Evolutionary conservation across 1,284 basidiomycete genomes (phyloP), one percentile per base, ranked within the genome.

Genomic region (Waitea zeae): DNA sequence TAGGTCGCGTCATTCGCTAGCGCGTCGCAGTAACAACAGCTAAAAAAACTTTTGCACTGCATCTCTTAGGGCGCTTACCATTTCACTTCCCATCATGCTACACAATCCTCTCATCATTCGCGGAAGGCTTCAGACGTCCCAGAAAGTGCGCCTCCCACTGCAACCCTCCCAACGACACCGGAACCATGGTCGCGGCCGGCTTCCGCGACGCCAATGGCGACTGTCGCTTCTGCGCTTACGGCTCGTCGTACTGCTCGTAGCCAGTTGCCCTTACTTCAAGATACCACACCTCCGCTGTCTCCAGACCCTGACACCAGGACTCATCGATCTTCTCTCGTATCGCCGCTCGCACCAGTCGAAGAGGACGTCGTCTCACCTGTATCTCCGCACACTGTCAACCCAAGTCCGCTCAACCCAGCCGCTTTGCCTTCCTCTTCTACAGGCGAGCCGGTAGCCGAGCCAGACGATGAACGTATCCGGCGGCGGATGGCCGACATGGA

Each of bases 31-130:
- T 26, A n/a, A 7, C 24, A 7, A 9, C 24, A n/a, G 24, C 24
- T 28, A 11, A 15, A 19, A 27, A 17, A 9, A 35, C 22, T 33
- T 12, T n/a, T n/a, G n/a, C n/a, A n/a, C n/a, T n/a, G n/a, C n/a
- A 12, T 40, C 20, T 18, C 39, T 34, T 38, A 67, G 64, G 38
- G 50, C 14, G 44, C 52, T 12, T 66, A 61, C 43, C 49, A 56
- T 38, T 39, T 49, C 28, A 36, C 53, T 11, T 44, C 50, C 12
- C 46, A 49, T 32, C 49, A 20, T 64, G 59, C 45, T 45, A 31
- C 39, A 49, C 38, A 38, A 49, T 41, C 49, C 49, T 5, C 46
- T 46, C 28, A 49, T 51, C 43, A 28, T 44, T 42, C 38, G 20
- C 32, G 18, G 13, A 12, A 17, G 9, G 4, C 18, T 34, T 20